phyloP scores from a whole-genome alignment of 73 alveolate genomes.

The Paramecium caudatum region DNA sequence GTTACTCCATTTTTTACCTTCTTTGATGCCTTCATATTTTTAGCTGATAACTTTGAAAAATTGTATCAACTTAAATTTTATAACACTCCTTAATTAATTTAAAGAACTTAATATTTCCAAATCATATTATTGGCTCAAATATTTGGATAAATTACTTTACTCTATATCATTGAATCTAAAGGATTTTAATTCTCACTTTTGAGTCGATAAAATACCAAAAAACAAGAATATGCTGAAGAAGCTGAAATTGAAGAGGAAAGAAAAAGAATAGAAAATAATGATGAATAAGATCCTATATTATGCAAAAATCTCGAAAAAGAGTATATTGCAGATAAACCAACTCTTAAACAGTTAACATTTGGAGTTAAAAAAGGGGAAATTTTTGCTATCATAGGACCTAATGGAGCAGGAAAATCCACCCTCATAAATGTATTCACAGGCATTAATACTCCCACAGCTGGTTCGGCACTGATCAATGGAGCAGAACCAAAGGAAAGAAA shows the following conservation, averaged over 20 bases:
- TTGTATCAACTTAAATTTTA: background rate
- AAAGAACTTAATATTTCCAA: background rate
- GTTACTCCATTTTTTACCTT: conserved; percentile 58
- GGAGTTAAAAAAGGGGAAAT: conserved; percentile 67
- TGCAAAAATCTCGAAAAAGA: background rate
- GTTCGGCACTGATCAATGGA: conserved; percentile 69
- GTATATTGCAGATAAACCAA: background rate
- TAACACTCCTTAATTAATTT: background rate
- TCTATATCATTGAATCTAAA: conserved; percentile 3
- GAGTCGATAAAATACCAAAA: background rate
- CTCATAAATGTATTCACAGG: conserved; percentile 75
- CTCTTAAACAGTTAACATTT: conserved; percentile 17
- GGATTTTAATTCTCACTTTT: background rate
- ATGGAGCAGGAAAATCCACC: conserved; percentile 81
- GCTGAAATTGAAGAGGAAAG: conserved; percentile 38
- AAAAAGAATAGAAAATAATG: conserved; percentile 20
- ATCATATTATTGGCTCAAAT: background rate
- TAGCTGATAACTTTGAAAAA: conserved; percentile 1
- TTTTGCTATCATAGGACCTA: conserved; percentile 74
- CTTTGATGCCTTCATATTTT: conserved; percentile 47
- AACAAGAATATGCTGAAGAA: conserved; percentile 16
- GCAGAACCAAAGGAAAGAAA: conserved; percentile 29
- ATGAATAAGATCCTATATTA: background rate
- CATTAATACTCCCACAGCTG: conserved; percentile 73
- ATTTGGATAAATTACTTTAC: background rate